Conservation (phyloP, 371 early-diverging fungal species). For the Lichtheimia ornata region DNA sequence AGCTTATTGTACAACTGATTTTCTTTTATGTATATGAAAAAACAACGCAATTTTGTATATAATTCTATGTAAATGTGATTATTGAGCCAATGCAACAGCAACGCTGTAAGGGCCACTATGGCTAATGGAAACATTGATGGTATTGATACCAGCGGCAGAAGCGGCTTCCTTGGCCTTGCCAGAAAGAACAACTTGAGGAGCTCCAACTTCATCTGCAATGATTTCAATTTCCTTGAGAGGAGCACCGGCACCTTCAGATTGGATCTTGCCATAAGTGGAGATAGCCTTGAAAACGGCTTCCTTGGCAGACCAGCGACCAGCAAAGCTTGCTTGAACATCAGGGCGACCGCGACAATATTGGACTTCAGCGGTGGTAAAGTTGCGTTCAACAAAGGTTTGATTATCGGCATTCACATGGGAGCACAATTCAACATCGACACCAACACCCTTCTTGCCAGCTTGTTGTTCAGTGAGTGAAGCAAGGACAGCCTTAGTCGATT, state of each 20-base stretch:
- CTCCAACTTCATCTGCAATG: slow-evolving; percentile 68
- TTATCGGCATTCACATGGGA: slow-evolving; percentile 82
- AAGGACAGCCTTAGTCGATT: slow-evolving; percentile 63
- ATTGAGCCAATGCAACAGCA: slow-evolving; percentile 77
- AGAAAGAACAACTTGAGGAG: slow-evolving; percentile 85
- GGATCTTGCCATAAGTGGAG: slow-evolving; percentile 70
- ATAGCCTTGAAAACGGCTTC: slow-evolving; percentile 96
- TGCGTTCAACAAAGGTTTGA: slow-evolving; percentile 86
- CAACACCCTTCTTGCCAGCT: slow-evolving; percentile 73
- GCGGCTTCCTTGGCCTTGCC: slow-evolving; percentile 83
- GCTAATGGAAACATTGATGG: slow-evolving; percentile 89
- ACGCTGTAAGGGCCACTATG: slow-evolving; percentile 93
- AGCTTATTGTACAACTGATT: too few species aligned
- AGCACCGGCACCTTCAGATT: slow-evolving; percentile 84
- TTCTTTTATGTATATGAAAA: too few species aligned
- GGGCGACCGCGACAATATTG: slow-evolving; percentile 79
- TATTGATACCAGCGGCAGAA: slow-evolving; percentile 68
- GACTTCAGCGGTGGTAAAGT: slow-evolving; percentile 84
- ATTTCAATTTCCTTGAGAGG: slow-evolving; percentile 93
- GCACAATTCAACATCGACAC: slow-evolving; percentile 92
- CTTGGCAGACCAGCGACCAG: slow-evolving; percentile 97
- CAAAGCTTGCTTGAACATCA: slow-evolving; percentile 84
- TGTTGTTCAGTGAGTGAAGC: slow-evolving; percentile 58
- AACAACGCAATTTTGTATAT: too few species aligned
- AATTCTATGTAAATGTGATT: slow-evolving; percentile 9